These are phyloP conservation scores for Alternaria gaisen DNA, from an alignment of 2,329 filamentous ascomycete species.

Conservation along the genomic window DNA sequence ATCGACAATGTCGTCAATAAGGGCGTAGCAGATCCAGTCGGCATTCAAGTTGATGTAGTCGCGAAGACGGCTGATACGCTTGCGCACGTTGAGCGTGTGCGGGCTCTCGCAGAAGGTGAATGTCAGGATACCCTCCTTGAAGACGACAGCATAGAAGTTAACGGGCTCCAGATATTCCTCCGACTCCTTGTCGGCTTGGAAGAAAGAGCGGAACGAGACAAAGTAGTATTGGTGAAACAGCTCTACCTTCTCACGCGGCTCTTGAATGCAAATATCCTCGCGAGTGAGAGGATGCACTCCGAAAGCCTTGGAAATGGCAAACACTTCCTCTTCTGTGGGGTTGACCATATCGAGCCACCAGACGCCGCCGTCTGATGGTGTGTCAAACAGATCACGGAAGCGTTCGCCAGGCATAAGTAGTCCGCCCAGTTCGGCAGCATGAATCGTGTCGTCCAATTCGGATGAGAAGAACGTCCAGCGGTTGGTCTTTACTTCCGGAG, in stretches of 20 bases:
- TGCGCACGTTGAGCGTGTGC: slow-evolving; percentile 87
- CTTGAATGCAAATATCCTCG: slow-evolving; percentile 94
- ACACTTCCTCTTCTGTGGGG: slow-evolving; percentile 87
- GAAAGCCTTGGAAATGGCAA: slow-evolving; percentile 90
- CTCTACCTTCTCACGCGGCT: slow-evolving; percentile 97
- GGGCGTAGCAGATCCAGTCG: slow-evolving; percentile 98
- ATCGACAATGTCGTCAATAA: slow-evolving; percentile 99
- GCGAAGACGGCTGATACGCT: slow-evolving; percentile 89
- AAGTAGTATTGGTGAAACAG: slow-evolving; percentile 98
- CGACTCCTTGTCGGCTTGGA: slow-evolving; percentile 78
- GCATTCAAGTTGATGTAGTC: slow-evolving; percentile 95
- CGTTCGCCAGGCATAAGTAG: slow-evolving; percentile 89
- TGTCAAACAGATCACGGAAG: slow-evolving; percentile 85
- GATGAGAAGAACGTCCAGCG: slow-evolving; percentile 98
- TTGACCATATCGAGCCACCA: slow-evolving; percentile 98
- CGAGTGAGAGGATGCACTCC: slow-evolving; percentile 94
- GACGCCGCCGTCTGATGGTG: slow-evolving; percentile 77
- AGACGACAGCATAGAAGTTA: slow-evolving; percentile 96
- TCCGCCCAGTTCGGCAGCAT: slow-evolving; percentile 87
- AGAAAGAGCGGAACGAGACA: slow-evolving; percentile 95
- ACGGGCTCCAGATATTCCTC: slow-evolving; percentile 90
- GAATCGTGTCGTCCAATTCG: slow-evolving; percentile 90
- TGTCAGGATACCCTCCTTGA: slow-evolving; percentile 91
- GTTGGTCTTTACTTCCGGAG: slow-evolving; percentile 66
- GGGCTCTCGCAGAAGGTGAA: slow-evolving; percentile 91